Percentiles rank a stretch among this genome's conserved stretches.
phyloP scores from a whole-genome alignment of 2,329 filamentous ascomycete genomes.

The Penicillium expansum region DNA sequence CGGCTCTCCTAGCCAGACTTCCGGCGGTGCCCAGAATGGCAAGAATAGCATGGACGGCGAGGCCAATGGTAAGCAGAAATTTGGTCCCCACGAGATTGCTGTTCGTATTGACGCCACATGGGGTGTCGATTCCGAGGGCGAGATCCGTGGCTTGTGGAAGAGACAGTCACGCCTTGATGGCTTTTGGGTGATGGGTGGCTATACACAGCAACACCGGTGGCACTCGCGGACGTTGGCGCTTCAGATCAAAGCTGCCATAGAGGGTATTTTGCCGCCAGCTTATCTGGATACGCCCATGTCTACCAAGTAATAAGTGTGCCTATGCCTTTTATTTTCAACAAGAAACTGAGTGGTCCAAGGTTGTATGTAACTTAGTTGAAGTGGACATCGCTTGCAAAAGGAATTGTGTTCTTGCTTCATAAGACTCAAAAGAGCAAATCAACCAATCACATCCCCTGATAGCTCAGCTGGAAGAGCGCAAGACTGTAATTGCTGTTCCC shows the following conservation, averaged over 20 bases:
- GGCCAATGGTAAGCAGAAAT: not conserved
- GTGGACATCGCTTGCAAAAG: too few species aligned
- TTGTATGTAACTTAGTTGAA: too few species aligned
- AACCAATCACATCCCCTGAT: not conserved
- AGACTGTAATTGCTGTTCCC: constrained; percentile 1
- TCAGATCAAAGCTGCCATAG: constrained; percentile 43
- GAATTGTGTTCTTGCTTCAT: too few species aligned
- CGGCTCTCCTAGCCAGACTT: not conserved
- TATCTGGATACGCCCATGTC: constrained; percentile 23
- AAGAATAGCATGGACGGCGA: not conserved
- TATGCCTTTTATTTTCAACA: not conserved
- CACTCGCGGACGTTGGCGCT: constrained; percentile 46
- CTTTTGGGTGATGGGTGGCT: constrained; percentile 48
- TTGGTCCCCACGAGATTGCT: not conserved
- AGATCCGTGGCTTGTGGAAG: not conserved
- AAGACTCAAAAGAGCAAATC: fast-evolving
- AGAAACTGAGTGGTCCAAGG: not conserved
- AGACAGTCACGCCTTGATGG: not conserved
- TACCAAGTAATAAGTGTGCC: not conserved
- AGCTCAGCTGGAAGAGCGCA: constrained; percentile 9
- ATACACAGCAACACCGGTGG: constrained; percentile 42
- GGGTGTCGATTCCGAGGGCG: not conserved
- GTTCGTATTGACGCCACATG: not conserved
- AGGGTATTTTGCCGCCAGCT: constrained; percentile 34
- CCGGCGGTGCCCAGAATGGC: not conserved